Evolutionary conservation across 2,329 filamentous ascomycete species (phyloP), one percentile per base, ranked within the genome.

Genomic region (Grosmannia huntii): DNA sequence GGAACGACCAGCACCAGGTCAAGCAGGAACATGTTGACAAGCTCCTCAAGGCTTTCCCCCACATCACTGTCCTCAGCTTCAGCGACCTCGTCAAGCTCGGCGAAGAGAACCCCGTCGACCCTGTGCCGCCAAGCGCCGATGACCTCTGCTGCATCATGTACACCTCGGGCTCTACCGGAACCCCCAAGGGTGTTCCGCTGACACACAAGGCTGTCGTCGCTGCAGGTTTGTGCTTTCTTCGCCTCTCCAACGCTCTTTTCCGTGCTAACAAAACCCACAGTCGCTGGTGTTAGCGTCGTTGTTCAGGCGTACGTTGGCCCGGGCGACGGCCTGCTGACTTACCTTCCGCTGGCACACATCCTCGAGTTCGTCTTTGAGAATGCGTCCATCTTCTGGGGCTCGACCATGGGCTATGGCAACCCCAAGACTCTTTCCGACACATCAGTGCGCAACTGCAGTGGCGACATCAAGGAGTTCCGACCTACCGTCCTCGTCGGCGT

Each of bases 361-460:
- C 81, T 95, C 65, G 90, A 95, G 70, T 92, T 90, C 67, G 87
- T 95, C 64, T 94, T 95, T 68, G 90, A 95, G 73, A 92, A 91
- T 67, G 81, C 87, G 12, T 85, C 83, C 60, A 72, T 95, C 62
- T 90, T 82, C 75, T 95, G 89, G 89, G 90, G 90, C 66, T 83
- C 87, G 59, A 89, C 85, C 58, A 90, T 95, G 85, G 90, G 90
- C 50, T 95, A 95, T 71, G 90, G 90, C 62, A 91, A 89, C 70
- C 87, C 89, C 46, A 86, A 87, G 70, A 95, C 90, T 2, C 78
- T 95, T 60, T 92, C 90, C 5, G 89, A 95, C 68, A 75, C 76
- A 41, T 91, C 86, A 5, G 86, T 95, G 66, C 84, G 86, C 64
- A 91, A 95, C 72, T 95, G 88, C 78, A 85, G 86, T 65, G 90